Conservation (phyloP, 2,329 filamentous ascomycete species). For the Reticulascus tulasneorum region DNA sequence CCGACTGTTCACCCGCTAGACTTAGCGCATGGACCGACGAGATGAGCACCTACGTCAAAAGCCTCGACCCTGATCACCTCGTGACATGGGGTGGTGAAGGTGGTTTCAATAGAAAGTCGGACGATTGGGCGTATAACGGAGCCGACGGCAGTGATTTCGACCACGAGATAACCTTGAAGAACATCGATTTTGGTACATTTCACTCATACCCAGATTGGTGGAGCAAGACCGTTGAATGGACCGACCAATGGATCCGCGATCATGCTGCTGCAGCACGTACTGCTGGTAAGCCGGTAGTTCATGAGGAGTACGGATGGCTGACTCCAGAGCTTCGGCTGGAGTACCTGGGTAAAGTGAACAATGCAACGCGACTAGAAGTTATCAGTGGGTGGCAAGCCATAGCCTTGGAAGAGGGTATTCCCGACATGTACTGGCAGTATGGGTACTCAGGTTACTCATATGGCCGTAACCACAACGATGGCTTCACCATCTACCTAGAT, state of each 20-base stretch:
- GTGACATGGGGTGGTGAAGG: slow-evolving; percentile 57
- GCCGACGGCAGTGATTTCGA: slow-evolving; percentile 51
- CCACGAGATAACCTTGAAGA: slow-evolving; percentile 40
- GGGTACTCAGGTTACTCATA: slow-evolving; percentile 48
- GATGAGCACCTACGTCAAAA: slow-evolving; percentile 52
- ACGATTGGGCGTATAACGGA: slow-evolving; percentile 43
- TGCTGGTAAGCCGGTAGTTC: slow-evolving; percentile 48
- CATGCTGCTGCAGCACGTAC: slow-evolving; percentile 40
- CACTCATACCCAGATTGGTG: slow-evolving; percentile 55
- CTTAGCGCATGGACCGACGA: slow-evolving; percentile 47
- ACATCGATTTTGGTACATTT: slow-evolving; percentile 52
- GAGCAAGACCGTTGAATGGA: slow-evolving; percentile 48
- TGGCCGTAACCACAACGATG: slow-evolving; percentile 51
- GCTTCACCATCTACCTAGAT: slow-evolving; percentile 53
- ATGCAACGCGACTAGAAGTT: slow-evolving; percentile 40
- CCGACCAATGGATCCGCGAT: slow-evolving; percentile 50
- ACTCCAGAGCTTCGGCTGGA: slow-evolving; percentile 43
- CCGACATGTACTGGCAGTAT: slow-evolving; percentile 55
- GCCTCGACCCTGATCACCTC: slow-evolving; percentile 46
- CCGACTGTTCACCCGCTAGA: slow-evolving; percentile 34
- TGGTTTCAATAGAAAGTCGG: slow-evolving; percentile 42
- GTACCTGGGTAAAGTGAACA: slow-evolving; percentile 37
- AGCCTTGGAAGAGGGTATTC: slow-evolving; percentile 40
- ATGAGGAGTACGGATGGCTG: slow-evolving; percentile 54
- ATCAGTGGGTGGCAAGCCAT: slow-evolving; percentile 47